Conservation (phyloP, 2,329 filamentous ascomycete genomes). For the Colletotrichum sp. region DNA sequence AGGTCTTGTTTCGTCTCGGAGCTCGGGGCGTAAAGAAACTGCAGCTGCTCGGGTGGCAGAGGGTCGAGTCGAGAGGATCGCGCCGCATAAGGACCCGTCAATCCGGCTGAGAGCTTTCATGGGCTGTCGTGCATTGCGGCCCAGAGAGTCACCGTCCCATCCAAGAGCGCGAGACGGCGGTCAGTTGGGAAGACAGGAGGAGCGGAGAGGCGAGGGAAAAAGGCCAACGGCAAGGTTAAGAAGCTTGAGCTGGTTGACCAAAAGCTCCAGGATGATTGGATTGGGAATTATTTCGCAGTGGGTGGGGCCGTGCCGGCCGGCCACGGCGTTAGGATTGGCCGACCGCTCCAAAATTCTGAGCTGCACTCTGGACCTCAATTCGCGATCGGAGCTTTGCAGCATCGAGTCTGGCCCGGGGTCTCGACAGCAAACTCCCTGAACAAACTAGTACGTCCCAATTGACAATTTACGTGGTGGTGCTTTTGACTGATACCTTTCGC, state of each 20-base stretch:
- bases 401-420: background rate
- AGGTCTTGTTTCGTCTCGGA: constrained; percentile 9
- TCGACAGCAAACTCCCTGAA: background rate
- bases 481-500: background rate
- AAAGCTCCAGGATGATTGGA: constrained; percentile 11
- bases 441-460: background rate
- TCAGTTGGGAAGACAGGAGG: background rate
- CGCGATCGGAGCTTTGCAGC: background rate
- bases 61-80: constrained; percentile 54
- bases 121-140: constrained; percentile 55
- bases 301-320: constrained; percentile 10
- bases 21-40: constrained; percentile 8
- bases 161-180: background rate
- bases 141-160: constrained; percentile 16
- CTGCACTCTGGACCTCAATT: background rate
- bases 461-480: fast-evolving
- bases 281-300: constrained; percentile 17
- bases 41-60: constrained; percentile 23
- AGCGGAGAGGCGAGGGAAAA: background rate
- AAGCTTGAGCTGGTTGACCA: constrained; percentile 10
- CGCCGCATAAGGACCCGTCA: constrained; percentile 64
- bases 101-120: constrained; percentile 66
- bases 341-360: constrained; percentile 22
- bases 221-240: background rate
- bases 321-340: constrained; percentile 22